A percentile compares a stretch with the other conserved stretches of the same genome.
phyloP scores from a whole-genome alignment of 2,329 filamentous ascomycete species.

The Endocalyx cinctus region DNA sequence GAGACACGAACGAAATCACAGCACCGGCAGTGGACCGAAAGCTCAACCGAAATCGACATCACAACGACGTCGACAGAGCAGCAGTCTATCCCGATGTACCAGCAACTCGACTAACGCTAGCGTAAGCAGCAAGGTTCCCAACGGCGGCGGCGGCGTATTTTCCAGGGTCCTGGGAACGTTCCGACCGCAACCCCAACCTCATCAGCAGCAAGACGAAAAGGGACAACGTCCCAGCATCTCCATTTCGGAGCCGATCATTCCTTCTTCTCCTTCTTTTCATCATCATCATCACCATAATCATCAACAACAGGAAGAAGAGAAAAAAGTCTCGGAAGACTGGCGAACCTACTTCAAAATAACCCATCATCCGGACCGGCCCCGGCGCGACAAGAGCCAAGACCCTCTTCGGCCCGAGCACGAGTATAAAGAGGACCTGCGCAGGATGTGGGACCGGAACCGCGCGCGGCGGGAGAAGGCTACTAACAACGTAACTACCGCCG shows the following conservation, averaged over 20 bases:
- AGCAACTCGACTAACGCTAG: too few species aligned
- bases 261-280: too few species aligned
- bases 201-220: conserved; percentile 4
- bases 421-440: conserved; percentile 7
- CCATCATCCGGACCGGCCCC: conserved; percentile 14
- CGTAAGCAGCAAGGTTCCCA: too few species aligned
- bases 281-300: too few species aligned
- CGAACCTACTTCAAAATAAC: conserved; percentile 8
- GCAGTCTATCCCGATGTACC: too few species aligned
- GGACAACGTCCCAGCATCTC: background rate
- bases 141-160: conserved; percentile 5
- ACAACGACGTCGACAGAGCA: too few species aligned
- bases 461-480: background rate
- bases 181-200: too few species aligned
- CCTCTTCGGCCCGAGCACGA: conserved; percentile 6
- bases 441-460: conserved; percentile 10
- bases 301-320: background rate
- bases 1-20: too few species aligned
- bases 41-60: too few species aligned
- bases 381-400: conserved; percentile 6
- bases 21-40: too few species aligned
- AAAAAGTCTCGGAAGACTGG: conserved; percentile 8
- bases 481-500: too few species aligned
- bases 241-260: too few species aligned
- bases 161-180: conserved; percentile 13